Conservation (phyloP, 192 early-diverging fungal genomes). For the Coemansia sp. region DNA sequence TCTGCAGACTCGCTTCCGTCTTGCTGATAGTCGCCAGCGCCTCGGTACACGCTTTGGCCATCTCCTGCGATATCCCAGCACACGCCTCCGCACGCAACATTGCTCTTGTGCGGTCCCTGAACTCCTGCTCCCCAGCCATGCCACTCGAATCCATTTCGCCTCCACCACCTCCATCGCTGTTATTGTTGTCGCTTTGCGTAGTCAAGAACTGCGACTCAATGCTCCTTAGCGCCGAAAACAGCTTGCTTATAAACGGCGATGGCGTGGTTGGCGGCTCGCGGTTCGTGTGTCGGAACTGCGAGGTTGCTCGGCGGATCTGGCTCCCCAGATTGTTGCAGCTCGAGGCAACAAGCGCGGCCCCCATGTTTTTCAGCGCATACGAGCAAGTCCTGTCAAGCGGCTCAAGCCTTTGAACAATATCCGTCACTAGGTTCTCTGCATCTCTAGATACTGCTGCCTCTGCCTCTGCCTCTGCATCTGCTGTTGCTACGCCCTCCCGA, state of each 20-base stretch:
- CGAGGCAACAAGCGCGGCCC: conserved; percentile 11
- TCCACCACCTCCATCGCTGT: neutral
- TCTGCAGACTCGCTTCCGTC: conserved; percentile 45
- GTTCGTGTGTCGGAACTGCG: conserved; percentile 47
- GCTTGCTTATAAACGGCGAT: conserved; percentile 26
- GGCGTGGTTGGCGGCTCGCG: conserved; percentile 27
- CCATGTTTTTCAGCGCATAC: conserved; percentile 11
- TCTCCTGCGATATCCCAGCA: conserved; percentile 21
- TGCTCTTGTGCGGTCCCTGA: neutral
- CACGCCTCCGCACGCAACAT: conserved; percentile 20
- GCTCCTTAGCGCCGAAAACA: conserved; percentile 18
- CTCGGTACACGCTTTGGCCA: conserved; percentile 25
- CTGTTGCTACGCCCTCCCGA: neutral
- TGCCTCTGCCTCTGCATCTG: neutral
- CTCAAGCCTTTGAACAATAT: conserved; percentile 14
- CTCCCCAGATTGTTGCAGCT: conserved; percentile 30
- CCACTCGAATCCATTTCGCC: neutral
- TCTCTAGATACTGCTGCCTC: neutral
- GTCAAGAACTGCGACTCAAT: conserved; percentile 14
- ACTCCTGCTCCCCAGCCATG: neutral
- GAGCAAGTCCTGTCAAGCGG: conserved; percentile 8
- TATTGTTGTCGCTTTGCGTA: neutral
- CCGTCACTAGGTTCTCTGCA: neutral
- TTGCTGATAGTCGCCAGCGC: conserved; percentile 47
- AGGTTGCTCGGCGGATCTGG: conserved; percentile 46